Evolutionary conservation across 2,329 filamentous ascomycete genomes (phyloP).

Genomic region (Grosmannia serpens): DNA sequence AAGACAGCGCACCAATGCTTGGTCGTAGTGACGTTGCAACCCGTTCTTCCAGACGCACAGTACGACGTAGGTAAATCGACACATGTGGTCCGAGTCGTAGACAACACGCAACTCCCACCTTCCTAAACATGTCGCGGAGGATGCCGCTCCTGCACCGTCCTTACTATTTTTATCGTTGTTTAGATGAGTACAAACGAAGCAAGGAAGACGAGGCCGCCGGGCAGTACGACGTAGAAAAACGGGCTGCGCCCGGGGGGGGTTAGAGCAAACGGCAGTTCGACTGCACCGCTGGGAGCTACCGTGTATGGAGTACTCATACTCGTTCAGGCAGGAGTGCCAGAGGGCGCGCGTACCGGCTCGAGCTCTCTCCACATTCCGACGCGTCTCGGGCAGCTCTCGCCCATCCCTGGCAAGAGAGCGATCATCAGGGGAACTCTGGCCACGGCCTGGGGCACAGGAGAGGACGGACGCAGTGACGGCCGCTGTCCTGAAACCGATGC

Average conservation of each 20-base stretch:
- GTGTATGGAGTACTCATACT: background rate
- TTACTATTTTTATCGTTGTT: background rate
- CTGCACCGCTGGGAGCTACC: background rate
- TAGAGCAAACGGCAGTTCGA: too few species aligned
- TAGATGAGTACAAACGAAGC: too few species aligned
- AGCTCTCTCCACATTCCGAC: background rate
- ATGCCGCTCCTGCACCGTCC: background rate
- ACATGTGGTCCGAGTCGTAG: too few species aligned
- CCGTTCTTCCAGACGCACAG: too few species aligned
- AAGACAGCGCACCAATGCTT: background rate
- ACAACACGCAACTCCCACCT: too few species aligned
- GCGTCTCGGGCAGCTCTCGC: background rate
- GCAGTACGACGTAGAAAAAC: background rate
- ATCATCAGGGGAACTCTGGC: background rate
- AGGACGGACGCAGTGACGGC: background rate
- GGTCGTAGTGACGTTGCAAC: too few species aligned
- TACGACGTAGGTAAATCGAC: too few species aligned
- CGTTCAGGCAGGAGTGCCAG: too few species aligned
- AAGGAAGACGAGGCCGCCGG: background rate
- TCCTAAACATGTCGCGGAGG: too few species aligned
- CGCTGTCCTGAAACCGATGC: background rate
- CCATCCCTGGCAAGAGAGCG: background rate
- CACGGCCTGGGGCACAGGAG: background rate
- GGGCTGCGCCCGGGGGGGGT: background rate
- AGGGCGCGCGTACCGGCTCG: too few species aligned